Base-by-base conservation (phyloP, 2,329 filamentous ascomycete genomes). In the Scopulariopsis brevicaulis region DNA sequence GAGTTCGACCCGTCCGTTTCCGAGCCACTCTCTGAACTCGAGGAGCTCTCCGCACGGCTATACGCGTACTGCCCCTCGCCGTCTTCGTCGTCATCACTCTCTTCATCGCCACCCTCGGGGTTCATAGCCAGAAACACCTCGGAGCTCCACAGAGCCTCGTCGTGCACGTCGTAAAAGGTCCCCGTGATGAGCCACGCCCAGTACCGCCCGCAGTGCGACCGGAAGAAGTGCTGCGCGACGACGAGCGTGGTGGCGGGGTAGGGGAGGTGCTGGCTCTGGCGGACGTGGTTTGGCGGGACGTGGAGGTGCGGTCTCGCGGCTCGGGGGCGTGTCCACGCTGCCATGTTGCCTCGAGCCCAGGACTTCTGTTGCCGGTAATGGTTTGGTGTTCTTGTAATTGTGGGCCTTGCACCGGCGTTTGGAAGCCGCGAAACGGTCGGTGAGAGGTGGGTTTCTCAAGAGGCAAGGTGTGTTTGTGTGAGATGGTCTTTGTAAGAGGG, bases 161-260 rank as follows among this genome's bases (percentile, higher is more conserved):
- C 70, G 11, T 71, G 58, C 1, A 61, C 57, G 67, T 80, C 75
- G 65, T 76, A 78, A 57, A 79, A 80, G 1, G 72, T 71, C 0
- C 71, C 77, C 15, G 77, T 68, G 24, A 77, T 68, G 53, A 80
- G 69, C 71, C 72, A 78, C 18, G 73, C 76, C 74, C 75, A 79
- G 59, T 64, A 70, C 0, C 65, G 67, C 3, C 66, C 63, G 25
- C 68, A 65, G 2, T 64, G 65, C 18, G 67, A 68, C 10, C 66
- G 60, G 55, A 70, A 63, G 52, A 75, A 63, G 57, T 73, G 67
- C 62, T 78, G 76, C 20, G 72, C 76, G 55, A 79, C 69, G 61
- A 75, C 62, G 32, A 78, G 69, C 59, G 74, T 76, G 2, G 70
- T 72, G 14, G 77, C 77, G 2, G 77, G 74, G 52, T 66, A 64